Base-by-base conservation (phyloP, 768 basidiomycete genomes). In the Dioszegia hungarica region DNA sequence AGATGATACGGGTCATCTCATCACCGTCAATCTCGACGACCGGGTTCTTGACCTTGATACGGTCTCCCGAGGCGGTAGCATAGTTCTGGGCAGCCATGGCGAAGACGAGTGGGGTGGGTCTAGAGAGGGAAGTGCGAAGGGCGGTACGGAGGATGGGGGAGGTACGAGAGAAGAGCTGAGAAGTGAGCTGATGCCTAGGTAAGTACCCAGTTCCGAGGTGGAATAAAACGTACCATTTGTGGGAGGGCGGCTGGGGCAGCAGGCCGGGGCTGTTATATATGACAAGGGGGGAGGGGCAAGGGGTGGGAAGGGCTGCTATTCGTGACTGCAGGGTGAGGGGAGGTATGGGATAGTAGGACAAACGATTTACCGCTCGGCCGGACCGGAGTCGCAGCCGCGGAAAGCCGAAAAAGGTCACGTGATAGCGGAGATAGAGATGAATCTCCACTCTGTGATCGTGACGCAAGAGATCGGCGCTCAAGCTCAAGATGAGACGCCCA, bases 1-100 rank as follows among this genome's bases (percentile, higher is more conserved):
- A 97, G 75, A 98, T 99, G 71, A 99, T 95, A 65, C 94, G 82
- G 31, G 94, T 99, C 94, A 98, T 98, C 79, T 99, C 94, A 78
- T 95, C 93, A 44, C 92, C 92, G 75, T 97, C 92, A 50, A 97
- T 83, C 79, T 95, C 92, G 45, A 95, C 91, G 43, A 95, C 83
- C 5, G 91, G 91, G 70, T 92, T 91, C 72, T 82, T 79, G 47
- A 92, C 91, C 27, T 81, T 82, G 69, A 95, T 93, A 75, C 61
- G 44, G 33, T 72, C 62, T 2, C 59, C 62, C 5, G 61, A 45
- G 9, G 68, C 63, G 4, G 65, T 61, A n/a, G 70, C 67, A 39
- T 68, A 72, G 17, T 12, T 45, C 38, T 67, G 41, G 5, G 52
- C 24, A 22, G 66, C 60, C 59, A 68, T 59, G 48, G 48, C 46